Base-by-base conservation (phyloP, 1,139 yeast genomes). In the Diutina mesorugosa region DNA sequence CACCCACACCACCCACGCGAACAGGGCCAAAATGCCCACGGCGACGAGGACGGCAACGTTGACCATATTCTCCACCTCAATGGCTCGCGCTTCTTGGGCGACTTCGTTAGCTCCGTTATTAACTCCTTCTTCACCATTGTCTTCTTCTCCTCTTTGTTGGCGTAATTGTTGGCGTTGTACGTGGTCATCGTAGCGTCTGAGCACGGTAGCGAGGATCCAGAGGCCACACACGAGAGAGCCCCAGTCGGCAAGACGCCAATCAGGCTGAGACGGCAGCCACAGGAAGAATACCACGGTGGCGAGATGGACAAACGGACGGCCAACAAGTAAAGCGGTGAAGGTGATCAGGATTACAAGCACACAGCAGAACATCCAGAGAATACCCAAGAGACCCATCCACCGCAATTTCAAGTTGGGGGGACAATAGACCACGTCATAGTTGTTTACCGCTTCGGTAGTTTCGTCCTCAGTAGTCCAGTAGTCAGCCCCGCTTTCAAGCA, bases 401-500 rank as follows among this genome's bases (percentile, higher is more conserved):
- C 97, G 76, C 14, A 67, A 55, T 56, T 82, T 77, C 68, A 93
- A 89, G 58, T 77, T 64, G 1, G 96, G 96, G 3, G 99, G 99
- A 56, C 90, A 76, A 69, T 91, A 93, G 1, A 91, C 97, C 41
- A 91, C 80, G 1, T 81, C 75, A 66, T 91, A 89, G 1, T 81
- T 76, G 16, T 50, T 32, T 6, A 16, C 45, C 6, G 35, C 35
- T 18, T 14, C n/a, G 5, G 45, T n/a, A 16, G 45, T n/a, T 32
- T 50, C 53, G 59, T 83, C 81, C 53, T 83, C 81, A 56, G 73
- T 72, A 54, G 74, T 66, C 38, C 79, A 73, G 35, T 75, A 80
- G 47, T 62, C 63, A 14, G 69, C 68, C 21, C 58, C 57, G 1
- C 57, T 57, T 6, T 65, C 66, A 2, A 35, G 45, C 1, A 28